Base-by-base conservation (phyloP, 176 grass and related monocot species). In the Leersia perrieri region DNA sequence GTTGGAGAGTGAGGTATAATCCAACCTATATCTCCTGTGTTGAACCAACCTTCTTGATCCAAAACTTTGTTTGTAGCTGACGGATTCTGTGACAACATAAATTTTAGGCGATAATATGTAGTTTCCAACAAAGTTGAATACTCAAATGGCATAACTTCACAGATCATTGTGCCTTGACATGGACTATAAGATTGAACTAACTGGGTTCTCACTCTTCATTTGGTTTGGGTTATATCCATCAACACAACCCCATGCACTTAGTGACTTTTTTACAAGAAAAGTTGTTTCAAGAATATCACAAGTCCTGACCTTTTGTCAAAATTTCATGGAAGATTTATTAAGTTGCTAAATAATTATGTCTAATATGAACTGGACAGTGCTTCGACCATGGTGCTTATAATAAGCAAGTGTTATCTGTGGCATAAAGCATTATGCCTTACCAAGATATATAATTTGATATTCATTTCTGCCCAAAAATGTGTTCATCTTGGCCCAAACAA, bases 21-120 rank as follows among this genome's bases (percentile, higher is more conserved):
- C 95, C 95, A 98, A 85, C 95, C 95, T 83, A 98, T 88, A 91
- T 98, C 95, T 83, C 92, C 90, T 73, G 90, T 95, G 72, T 85
- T 73, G 28, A 98, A 88, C 95, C 95, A 98, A 63, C 92, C 86
- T 25, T 85, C 88, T 80, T 87, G 84, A 83, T 95, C 95, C 57
- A 98, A 22, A 57, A 82, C 90, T 80, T 69, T 68, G 75, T 73
- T 87, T 63, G 95, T 95, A 38, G 88, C 77, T 13, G 75, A 85
- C 74, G 66, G 82, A 80, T 98, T 94, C 95, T 98, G 69, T 78
- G 70, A 60, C 20, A 76, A 29, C 22, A 67, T 33, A 74, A 53
- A 15, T 61, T 40, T 69, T 70, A 22, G 45, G 65, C 70, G 70
- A 34, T 27, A 60, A 84, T 2, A 10, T 76, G 14, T 45, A 73